Base-by-base conservation (phyloP, 768 basidiomycete genomes). In the Termitomyces sp. region DNA sequence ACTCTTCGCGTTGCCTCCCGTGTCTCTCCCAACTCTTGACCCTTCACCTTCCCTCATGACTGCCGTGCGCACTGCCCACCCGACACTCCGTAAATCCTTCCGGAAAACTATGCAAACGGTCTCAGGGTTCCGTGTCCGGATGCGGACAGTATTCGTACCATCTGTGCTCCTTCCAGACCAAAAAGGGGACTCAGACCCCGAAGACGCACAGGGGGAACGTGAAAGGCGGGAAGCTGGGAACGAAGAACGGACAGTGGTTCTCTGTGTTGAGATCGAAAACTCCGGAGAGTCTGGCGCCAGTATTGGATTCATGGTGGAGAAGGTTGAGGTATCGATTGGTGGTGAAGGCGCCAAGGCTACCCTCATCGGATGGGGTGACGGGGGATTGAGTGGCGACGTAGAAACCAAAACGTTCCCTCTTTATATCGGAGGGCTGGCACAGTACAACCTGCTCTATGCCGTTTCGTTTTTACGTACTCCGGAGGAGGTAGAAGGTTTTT, bases 81-180 rank as follows among this genome's bases (percentile, higher is more conserved):
- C 88, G 0, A 90, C 91, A 0, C 74, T 97, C 10, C 85, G 91
- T 47, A 94, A 94, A 67, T 91, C 92, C 1, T 94, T 85, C 68
- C 81, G 94, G 28, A 87, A 89, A 64, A 86, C 88, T 1, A 71
- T 97, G 17, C 78, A 79, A 45, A 87, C 90, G 0, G 84, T 87
- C 3, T 89, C 90, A 28, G 94, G 92, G 3, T 89, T 97, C 69
- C 80, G 85, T 21, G 89, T 97, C 26, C 85, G 93, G 35, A 96
- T 96, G 94, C 82, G 93, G n/a, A 94, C 93, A 0, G 88, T 94
- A 5, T 92, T 94, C 61, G 85, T 95, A 11, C 94, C 94, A 0
- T 87, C 91, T 62, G 81, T 94, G 21, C 76, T 93, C 45, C 72
- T 92, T 4, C 82, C 84, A 1, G 78, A 78, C 33, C 63, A 62